Base-by-base conservation (phyloP, 2,329 filamentous ascomycete genomes). In the Didymella glomerata region DNA sequence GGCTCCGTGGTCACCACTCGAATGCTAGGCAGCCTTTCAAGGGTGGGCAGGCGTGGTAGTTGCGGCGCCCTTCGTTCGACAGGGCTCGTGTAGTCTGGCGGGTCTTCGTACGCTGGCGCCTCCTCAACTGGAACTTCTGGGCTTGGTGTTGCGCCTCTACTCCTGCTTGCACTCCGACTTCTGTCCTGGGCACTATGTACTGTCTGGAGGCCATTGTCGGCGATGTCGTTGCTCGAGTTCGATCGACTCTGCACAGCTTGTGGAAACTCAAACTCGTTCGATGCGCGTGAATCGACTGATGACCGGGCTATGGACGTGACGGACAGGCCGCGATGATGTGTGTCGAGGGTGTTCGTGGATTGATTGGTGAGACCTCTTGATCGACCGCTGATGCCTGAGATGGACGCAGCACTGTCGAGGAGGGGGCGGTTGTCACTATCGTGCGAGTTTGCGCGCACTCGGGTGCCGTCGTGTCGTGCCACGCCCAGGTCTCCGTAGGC, bases 401-500 rank as follows among this genome's bases (percentile, higher is more conserved):
- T 89, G 66, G 85, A 88, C 2, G 89, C 90, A 1, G 89, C 87
- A 64, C 89, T 88, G 32, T 89, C 90, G 13, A 94, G 81, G 9
- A 94, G 78, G 1, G 90, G 90, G 42, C 88, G 80, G 28, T 87
- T 82, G 71, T 94, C 90, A 68, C 88, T 91, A 66, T 93, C 90
- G 18, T 82, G 83, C 62, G 89, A 93, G 69, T 88, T 90, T 34
- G 89, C 89, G 28, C 91, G 84, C 27, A 95, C 78, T 45, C 91
- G 82, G 1, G 90, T 91, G 48, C 91, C 91, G 68, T 95, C 91
- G 68, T 91, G 90, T 44, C 89, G 83, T 0, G 90, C 90, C 14
- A 93, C 85, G 32, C 91, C 91, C 4, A 95, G 76, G 41, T 91
- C 89, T 10, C 85, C 89, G 68, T 95, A 95, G 42, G 88, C 87